phyloP scores from a whole-genome alignment of 2,329 filamentous ascomycete genomes.

The Fusarium sororula region DNA sequence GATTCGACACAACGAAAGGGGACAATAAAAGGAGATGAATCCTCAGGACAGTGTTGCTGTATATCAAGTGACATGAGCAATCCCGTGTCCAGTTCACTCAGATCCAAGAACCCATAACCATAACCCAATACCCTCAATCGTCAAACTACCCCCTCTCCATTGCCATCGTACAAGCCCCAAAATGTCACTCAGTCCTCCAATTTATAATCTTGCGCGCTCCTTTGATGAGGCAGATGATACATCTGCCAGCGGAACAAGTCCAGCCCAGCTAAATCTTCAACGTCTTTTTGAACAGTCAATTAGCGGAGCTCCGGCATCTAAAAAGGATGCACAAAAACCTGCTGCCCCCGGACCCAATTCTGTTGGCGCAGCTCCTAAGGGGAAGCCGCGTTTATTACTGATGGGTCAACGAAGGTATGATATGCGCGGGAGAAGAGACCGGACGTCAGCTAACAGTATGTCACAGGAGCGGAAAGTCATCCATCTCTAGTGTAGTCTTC shows the following conservation, averaged over 20 bases:
- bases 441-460: not conserved
- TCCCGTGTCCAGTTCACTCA: not conserved
- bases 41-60: not conserved
- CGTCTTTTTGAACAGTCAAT: slow-evolving; percentile 70
- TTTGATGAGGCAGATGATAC: slow-evolving; percentile 40
- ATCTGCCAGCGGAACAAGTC: slow-evolving; percentile 56
- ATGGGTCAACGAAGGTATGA: slow-evolving; percentile 94
- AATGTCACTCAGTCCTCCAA: slow-evolving; percentile 49
- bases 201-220: slow-evolving; percentile 40
- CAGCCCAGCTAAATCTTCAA: slow-evolving; percentile 70
- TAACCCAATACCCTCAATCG: not conserved
- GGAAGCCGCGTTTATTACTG: slow-evolving; percentile 85
- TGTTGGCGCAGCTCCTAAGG: slow-evolving; percentile 59
- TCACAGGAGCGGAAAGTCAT: slow-evolving; percentile 92
- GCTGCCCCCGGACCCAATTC: slow-evolving; percentile 53
- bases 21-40: not conserved
- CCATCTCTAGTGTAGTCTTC: slow-evolving; percentile 98
- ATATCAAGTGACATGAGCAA: slow-evolving; percentile 35
- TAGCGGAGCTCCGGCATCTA: slow-evolving; percentile 59
- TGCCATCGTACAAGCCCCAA: not conserved
- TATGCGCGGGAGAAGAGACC: not conserved
- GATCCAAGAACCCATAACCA: not conserved
- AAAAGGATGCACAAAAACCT: slow-evolving; percentile 58
- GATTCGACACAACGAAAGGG: not conserved
- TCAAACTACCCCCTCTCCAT: not conserved